Base-by-base conservation (phyloP, 805 yeast species). In the Jamesozyma rosinii region DNA sequence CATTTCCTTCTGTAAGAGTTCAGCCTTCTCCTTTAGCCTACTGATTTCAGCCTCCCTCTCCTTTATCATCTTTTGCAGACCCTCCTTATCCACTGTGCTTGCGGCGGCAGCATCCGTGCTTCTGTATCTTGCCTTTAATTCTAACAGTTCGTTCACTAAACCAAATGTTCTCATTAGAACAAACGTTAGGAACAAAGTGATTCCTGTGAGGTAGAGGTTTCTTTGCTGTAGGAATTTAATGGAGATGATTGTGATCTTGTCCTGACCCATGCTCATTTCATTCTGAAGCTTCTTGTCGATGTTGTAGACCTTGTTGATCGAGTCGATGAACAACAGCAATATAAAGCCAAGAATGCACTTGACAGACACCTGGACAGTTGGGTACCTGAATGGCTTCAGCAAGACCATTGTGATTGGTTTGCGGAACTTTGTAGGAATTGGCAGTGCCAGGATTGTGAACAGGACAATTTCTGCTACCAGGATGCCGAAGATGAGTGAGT, bases 191-290 rank as follows among this genome's bases (percentile, higher is more conserved):
- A 92, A 92, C 62, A 92, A 74, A 2, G 97, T 88, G 66, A 89
- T 87, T 1, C 99, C 99, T 53, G 96, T 87, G 40, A 92, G 72
- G 57, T 92, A 92, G 81, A 88, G 78, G 71, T 92, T 92, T 69
- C 99, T 79, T 69, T 92, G 98, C 18, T 97, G 87, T 59, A 89
- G 89, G 66, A 92, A 92, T 58, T 88, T 76, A 65, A 96, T 77
- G 19, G 96, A 92, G 64, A 83, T 88, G 44, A 84, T 72, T 58
- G 92, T 97, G 18, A 87, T 68, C 46, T 95, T 73, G 54, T 84
- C 90, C 46, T 64, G 66, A 38, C 65, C 58, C 15, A 24, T 44
- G 19, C 19, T 38, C 18, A 26, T 32, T 14, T 36, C 46, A 5
- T 8, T 10, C 8, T 30, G 21, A 38, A 82, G 67, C 57, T 85